Conservation (phyloP, 2,329 filamentous ascomycete genomes). For the Knufia fluminis region DNA sequence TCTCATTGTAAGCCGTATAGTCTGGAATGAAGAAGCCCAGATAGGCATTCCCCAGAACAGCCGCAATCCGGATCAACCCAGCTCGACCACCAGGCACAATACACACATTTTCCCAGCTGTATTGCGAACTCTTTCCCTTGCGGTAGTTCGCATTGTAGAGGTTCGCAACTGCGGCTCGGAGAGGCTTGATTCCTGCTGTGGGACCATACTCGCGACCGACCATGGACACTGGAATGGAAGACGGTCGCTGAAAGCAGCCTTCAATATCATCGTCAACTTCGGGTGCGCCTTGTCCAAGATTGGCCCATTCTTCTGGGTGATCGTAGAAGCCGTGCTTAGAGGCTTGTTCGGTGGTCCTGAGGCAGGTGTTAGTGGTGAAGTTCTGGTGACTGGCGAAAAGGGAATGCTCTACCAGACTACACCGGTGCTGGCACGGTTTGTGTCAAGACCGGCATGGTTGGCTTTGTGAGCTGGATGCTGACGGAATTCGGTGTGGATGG, state of each 20-base stretch:
- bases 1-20: slow-evolving; percentile 96
- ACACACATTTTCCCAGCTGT: slow-evolving; percentile 95
- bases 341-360: slow-evolving; percentile 48
- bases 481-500: slow-evolving; percentile 81
- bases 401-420: slow-evolving; percentile 76
- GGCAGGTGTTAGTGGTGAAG: slow-evolving; percentile 10
- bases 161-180: slow-evolving; percentile 78
- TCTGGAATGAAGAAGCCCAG: slow-evolving; percentile 90
- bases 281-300: slow-evolving; percentile 85
- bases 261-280: slow-evolving; percentile 90
- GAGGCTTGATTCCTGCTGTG: slow-evolving; percentile 83
- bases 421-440: slow-evolving; percentile 78
- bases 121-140: slow-evolving; percentile 75
- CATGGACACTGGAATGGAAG: slow-evolving; percentile 66
- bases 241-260: slow-evolving; percentile 77
- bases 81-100: slow-evolving; percentile 82
- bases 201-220: slow-evolving; percentile 83
- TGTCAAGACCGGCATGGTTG: slow-evolving; percentile 83
- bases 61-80: slow-evolving; percentile 87
- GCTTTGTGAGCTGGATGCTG: slow-evolving; percentile 83
- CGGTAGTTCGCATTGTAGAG: slow-evolving; percentile 92
- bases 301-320: slow-evolving; percentile 75
- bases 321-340: slow-evolving; percentile 82
- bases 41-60: slow-evolving; percentile 85
- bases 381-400: no score